Percentiles rank a stretch among this genome's conserved stretches.
These are phyloP conservation scores for sorghum (Sorghum bicolor) DNA, from an alignment of 176 grass and related monocot species.

Conservation along the genomic window Sorghum_bicolor_NCBIv3 NC_012875.2:54942001-54942500, in stretches of 20 bases:
- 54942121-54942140: neutral
- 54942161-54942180: neutral
- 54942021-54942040: too few relatives aligned
- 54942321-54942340: neutral
- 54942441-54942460: neutral
- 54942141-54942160: neutral
- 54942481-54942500: neutral
- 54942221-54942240: neutral
- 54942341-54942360: too few relatives aligned
- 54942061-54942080: too few relatives aligned
- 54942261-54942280: neutral
- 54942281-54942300: neutral
- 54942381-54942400: neutral
- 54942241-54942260: neutral
- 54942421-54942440: neutral
- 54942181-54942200: neutral
- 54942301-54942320: neutral
- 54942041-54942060: too few relatives aligned
- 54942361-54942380: neutral
- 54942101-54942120: neutral
- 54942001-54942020: too few relatives aligned
- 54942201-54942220: neutral
- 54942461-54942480: slow-evolving; percentile 14
- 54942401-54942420: neutral
- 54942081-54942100: too few relatives aligned